These are phyloP conservation scores for Kondoa malvinella DNA, from an alignment of 768 basidiomycete species.

Conservation along the genomic window DNA sequence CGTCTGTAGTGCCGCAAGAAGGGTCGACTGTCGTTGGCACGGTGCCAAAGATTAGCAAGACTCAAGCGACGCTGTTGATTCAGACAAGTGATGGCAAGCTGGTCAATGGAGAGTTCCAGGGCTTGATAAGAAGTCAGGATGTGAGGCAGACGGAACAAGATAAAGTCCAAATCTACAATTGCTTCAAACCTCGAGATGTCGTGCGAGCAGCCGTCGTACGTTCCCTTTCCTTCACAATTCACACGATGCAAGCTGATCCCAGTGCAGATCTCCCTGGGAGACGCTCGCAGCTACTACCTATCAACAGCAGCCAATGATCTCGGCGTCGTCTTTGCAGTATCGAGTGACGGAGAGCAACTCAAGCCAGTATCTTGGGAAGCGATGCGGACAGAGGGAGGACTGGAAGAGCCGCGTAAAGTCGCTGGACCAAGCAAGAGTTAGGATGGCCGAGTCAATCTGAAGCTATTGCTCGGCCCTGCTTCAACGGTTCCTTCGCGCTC, in stretches of 20 bases:
- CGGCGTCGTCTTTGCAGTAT: constrained; percentile 68
- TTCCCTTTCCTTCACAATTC: constrained; percentile 17
- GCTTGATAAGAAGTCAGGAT: constrained; percentile 74
- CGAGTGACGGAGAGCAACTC: constrained; percentile 29
- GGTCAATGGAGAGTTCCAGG: constrained; percentile 72
- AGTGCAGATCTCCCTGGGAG: background rate
- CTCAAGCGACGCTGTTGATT: constrained; percentile 67
- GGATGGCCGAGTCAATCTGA: constrained; percentile 11
- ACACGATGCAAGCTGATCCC: background rate
- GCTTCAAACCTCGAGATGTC: constrained; percentile 81
- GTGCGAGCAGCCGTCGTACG: constrained; percentile 69
- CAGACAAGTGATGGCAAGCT: constrained; percentile 73
- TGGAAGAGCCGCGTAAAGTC: constrained; percentile 33
- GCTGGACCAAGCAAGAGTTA: constrained; percentile 23
- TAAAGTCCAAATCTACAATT: constrained; percentile 50
- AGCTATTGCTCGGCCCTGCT: constrained; percentile 15
- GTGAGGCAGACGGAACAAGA: constrained; percentile 52
- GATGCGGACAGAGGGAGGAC: constrained; percentile 30
- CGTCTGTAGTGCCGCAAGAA: background rate
- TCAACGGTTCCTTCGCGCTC: constrained; percentile 56
- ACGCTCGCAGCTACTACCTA: constrained; percentile 54
- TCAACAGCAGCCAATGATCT: constrained; percentile 79
- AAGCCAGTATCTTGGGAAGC: constrained; percentile 34
- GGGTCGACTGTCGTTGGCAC: constrained; percentile 54
- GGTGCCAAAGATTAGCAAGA: constrained; percentile 62